phyloP scores from a whole-genome alignment of 2,329 filamentous ascomycete species.

The Beauveria scarabaeidicola region DNA sequence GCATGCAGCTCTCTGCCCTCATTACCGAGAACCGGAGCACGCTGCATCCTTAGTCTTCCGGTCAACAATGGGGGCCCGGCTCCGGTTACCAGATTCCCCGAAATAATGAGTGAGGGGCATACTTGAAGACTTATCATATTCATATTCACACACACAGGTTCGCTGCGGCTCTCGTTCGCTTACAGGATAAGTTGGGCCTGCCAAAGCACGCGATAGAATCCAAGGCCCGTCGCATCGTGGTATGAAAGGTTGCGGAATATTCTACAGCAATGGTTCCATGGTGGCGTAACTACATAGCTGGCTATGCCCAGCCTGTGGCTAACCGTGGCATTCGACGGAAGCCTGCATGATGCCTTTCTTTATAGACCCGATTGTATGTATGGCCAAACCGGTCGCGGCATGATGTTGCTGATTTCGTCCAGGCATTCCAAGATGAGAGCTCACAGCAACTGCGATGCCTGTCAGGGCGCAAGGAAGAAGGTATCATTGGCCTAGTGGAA shows the following conservation, averaged over 20 bases:
- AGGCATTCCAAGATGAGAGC: neutral
- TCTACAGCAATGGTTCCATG: no score
- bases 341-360: no score
- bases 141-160: neutral
- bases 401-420: no score
- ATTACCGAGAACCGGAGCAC: neutral
- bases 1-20: neutral
- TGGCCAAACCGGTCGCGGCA: no score
- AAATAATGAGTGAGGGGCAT: neutral
- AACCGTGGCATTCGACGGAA: no score
- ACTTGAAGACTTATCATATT: neutral
- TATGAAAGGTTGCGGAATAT: no score
- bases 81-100: neutral
- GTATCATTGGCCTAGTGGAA: neutral
- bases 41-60: neutral
- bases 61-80: neutral
- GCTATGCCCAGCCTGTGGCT: no score
- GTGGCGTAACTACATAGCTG: no score
- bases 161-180: neutral
- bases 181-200: no score
- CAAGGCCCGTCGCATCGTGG: no score
- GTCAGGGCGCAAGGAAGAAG: neutral
- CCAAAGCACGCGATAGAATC: no score
- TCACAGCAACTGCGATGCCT: neutral
- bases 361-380: no score